phyloP scores from a whole-genome alignment of 495 filamentous ascomycete species.

The Penicillium roqueforti region DNA sequence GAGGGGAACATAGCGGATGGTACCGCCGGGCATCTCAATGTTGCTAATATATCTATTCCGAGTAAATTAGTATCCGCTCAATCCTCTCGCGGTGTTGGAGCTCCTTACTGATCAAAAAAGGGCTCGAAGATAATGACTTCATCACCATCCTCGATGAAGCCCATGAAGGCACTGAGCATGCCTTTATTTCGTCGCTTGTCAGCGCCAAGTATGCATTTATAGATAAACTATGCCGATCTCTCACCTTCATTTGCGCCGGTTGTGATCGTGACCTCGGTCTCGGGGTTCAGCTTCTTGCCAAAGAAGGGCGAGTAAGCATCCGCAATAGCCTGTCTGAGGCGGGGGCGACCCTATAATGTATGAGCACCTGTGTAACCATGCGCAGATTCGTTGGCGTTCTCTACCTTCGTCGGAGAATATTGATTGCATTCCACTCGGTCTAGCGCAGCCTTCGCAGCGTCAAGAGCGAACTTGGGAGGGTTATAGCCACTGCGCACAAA shows the following conservation, averaged over 20 bases:
- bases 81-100: not conserved
- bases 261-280: conserved; percentile 90
- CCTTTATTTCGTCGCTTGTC: conserved; percentile 1
- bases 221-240: not conserved
- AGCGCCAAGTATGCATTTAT: not conserved
- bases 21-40: conserved; percentile 96
- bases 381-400: not conserved
- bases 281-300: conserved; percentile 72
- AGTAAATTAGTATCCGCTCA: conserved; percentile 3
- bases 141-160: conserved; percentile 87
- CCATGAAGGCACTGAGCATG: conserved; percentile 97
- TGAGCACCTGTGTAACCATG: conserved; percentile 9
- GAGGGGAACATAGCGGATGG: conserved; percentile 87
- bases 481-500: conserved; percentile 72
- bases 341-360: conserved; percentile 63
- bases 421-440: conserved; percentile 97
- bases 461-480: conserved; percentile 82
- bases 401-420: conserved; percentile 86
- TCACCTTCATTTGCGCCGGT: conserved; percentile 92
- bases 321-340: conserved; percentile 85
- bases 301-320: conserved; percentile 86
- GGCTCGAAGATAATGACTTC: conserved; percentile 98
- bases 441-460: conserved; percentile 85
- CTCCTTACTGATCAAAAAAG: conserved; percentile 88
- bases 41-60: conserved; percentile 77